phyloP scores from a whole-genome alignment of 768 basidiomycete genomes.

The Leucocoprinus sp. region DNA sequence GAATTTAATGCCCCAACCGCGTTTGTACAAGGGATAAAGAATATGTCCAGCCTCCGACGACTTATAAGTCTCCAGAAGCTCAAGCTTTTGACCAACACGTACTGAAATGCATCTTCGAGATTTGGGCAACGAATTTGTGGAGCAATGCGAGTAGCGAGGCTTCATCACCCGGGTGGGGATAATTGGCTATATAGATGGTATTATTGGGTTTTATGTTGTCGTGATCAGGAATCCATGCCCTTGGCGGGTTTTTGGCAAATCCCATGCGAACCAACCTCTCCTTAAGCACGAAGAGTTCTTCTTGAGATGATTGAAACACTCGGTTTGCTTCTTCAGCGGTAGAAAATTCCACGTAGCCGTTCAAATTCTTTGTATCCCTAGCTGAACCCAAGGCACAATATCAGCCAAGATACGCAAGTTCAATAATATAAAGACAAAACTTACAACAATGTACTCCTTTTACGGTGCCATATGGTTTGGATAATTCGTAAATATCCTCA shows the following conservation, averaged over 20 bases:
- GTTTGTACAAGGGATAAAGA: constrained; percentile 7
- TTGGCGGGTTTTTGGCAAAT: neutral
- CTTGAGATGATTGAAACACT: constrained; percentile 21
- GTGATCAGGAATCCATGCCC: neutral
- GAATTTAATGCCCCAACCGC: constrained; percentile 9
- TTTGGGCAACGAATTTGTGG: constrained; percentile 21
- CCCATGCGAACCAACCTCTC: neutral
- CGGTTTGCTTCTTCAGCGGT: constrained; percentile 30
- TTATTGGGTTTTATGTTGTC: constrained; percentile 15
- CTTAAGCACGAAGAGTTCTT: constrained; percentile 34
- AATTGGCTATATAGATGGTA: constrained; percentile 26
- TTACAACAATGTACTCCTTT: constrained; percentile 30
- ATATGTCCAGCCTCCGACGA: constrained; percentile 1
- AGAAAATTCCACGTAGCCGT: constrained; percentile 37
- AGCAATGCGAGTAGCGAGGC: constrained; percentile 18
- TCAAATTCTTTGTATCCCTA: constrained; percentile 34
- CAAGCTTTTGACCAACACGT: constrained; percentile 12
- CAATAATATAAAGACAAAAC: constrained; percentile 16
- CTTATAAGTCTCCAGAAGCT: neutral
- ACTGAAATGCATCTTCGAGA: constrained; percentile 24
- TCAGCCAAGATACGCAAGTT: neutral
- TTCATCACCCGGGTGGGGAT: constrained; percentile 16
- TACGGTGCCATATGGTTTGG: constrained; percentile 36
- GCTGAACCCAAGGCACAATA: constrained; percentile 1
- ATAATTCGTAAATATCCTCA: constrained; percentile 31